Conservation (phyloP, 306 rosid species). For the Sesbania bispinosa region DNA sequence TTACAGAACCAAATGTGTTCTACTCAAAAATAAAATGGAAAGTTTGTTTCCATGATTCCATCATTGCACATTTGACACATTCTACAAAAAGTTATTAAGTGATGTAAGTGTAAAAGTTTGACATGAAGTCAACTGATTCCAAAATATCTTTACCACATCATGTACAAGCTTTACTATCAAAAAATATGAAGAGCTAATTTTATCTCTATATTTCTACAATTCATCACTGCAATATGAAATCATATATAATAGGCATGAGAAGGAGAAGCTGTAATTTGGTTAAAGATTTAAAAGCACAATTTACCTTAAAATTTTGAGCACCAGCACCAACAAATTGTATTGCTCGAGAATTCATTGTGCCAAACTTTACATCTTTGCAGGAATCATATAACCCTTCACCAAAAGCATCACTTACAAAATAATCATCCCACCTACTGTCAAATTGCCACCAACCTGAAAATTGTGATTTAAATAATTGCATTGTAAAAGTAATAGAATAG, state of each 20-base stretch:
- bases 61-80: too few species aligned
- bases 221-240: neutral
- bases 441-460: conserved; percentile 70
- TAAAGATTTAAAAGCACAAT: conserved; percentile 27
- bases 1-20: neutral
- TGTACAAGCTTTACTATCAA: neutral
- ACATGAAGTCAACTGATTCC: too few species aligned
- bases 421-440: conserved; percentile 84
- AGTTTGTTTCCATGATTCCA: conserved; percentile 18
- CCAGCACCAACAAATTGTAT: conserved; percentile 80
- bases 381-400: conserved; percentile 93
- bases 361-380: conserved; percentile 96
- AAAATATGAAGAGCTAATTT: neutral
- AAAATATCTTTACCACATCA: too few species aligned
- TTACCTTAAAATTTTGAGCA: conserved; percentile 86
- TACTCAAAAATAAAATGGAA: conserved; percentile 5
- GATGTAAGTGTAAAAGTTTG: too few species aligned
- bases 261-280: conserved; percentile 13
- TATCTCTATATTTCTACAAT: neutral
- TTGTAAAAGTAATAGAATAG: neutral
- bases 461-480: conserved; percentile 13
- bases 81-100: too few species aligned
- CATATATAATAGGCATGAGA: conserved; percentile 2
- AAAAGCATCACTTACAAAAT: conserved; percentile 66
- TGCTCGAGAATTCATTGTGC: conserved; percentile 84